A percentile compares a stretch with the other conserved stretches of the same genome.
phyloP scores from a whole-genome alignment of 2,329 filamentous ascomycete genomes.

The Aspergillus pseudoviridinutans region DNA sequence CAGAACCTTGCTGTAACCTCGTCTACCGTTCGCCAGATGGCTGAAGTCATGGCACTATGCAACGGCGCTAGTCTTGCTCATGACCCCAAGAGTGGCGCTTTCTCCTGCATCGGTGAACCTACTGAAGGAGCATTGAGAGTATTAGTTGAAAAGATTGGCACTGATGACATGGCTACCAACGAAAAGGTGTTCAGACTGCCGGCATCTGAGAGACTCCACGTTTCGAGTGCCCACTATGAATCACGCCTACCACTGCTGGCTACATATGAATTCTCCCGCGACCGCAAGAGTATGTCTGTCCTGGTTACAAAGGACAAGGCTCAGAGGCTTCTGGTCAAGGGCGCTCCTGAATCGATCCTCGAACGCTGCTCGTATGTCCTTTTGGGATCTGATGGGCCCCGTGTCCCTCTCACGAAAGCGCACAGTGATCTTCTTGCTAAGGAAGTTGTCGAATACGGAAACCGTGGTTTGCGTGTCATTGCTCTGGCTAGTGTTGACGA shows the following conservation, averaged over 20 bases:
- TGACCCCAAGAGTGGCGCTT: conserved; percentile 69
- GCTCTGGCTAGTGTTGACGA: conserved; percentile 83
- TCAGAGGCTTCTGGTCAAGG: conserved; percentile 89
- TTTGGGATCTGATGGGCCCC: conserved; percentile 73
- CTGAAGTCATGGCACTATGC: conserved; percentile 68
- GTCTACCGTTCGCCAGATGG: conserved; percentile 73
- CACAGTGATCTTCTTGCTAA: conserved; percentile 67
- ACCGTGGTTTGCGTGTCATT: conserved; percentile 88
- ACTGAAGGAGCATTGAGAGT: conserved; percentile 92
- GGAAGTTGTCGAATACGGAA: conserved; percentile 86
- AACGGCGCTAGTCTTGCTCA: conserved; percentile 84
- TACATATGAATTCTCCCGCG: conserved; percentile 94
- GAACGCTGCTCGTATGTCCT: conserved; percentile 84
- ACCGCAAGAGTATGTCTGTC: conserved; percentile 99
- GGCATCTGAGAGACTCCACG: conserved; percentile 64
- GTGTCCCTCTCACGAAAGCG: conserved; percentile 66
- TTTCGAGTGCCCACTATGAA: conserved; percentile 82
- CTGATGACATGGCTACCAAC: conserved; percentile 62
- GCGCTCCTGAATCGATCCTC: conserved; percentile 89
- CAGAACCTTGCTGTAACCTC: conserved; percentile 67
- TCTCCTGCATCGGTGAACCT: conserved; percentile 83
- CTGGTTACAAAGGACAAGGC: conserved; percentile 66
- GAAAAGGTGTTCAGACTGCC: conserved; percentile 46
- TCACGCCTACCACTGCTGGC: conserved; percentile 68
- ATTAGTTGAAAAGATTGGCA: conserved; percentile 90